Percentiles rank a stretch among this genome's conserved stretches.
Evolutionary conservation across 768 basidiomycete species (phyloP).

Genomic region (Tubosaeta brunneosetosa): DNA sequence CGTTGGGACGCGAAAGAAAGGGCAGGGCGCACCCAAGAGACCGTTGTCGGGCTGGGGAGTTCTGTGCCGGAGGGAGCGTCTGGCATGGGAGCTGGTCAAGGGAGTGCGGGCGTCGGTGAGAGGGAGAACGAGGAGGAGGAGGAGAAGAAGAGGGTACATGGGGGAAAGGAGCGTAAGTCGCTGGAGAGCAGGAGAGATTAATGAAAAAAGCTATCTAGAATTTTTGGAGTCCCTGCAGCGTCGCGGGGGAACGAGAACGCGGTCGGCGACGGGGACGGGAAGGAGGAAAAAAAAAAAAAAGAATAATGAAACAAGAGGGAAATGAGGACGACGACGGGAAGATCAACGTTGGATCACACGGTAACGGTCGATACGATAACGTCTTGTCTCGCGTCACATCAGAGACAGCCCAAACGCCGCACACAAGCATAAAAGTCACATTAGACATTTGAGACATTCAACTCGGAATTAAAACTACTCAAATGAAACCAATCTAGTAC

Average conservation of each 20-base stretch:
- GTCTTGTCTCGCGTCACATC: neutral
- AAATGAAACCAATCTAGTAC: slow-evolving; percentile 88
- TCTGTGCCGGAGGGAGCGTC: slow-evolving; percentile 30
- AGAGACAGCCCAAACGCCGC: neutral
- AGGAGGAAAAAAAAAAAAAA: slow-evolving; percentile 5
- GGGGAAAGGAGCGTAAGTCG: slow-evolving; percentile 39
- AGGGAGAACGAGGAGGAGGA: slow-evolving; percentile 25
- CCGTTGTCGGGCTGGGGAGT: slow-evolving; percentile 13
- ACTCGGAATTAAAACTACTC: slow-evolving; percentile 16
- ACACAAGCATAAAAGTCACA: neutral
- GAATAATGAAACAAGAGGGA: slow-evolving; percentile 1
- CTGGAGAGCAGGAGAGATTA: neutral
- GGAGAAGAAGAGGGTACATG: slow-evolving; percentile 19
- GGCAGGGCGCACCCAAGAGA: slow-evolving; percentile 4
- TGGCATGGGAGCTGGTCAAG: slow-evolving; percentile 31
- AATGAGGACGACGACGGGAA: slow-evolving; percentile 1
- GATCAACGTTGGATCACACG: slow-evolving; percentile 16
- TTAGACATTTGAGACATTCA: neutral
- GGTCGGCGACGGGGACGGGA: slow-evolving; percentile 13
- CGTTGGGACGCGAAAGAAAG: neutral
- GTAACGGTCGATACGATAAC: slow-evolving; percentile 4
- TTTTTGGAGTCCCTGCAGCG: neutral
- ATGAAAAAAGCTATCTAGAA: neutral
- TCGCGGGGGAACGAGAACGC: neutral
- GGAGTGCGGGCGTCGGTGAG: slow-evolving; percentile 40